phyloP scores from a whole-genome alignment of 2,329 filamentous ascomycete genomes.

The Pezicula neosporulosa region DNA sequence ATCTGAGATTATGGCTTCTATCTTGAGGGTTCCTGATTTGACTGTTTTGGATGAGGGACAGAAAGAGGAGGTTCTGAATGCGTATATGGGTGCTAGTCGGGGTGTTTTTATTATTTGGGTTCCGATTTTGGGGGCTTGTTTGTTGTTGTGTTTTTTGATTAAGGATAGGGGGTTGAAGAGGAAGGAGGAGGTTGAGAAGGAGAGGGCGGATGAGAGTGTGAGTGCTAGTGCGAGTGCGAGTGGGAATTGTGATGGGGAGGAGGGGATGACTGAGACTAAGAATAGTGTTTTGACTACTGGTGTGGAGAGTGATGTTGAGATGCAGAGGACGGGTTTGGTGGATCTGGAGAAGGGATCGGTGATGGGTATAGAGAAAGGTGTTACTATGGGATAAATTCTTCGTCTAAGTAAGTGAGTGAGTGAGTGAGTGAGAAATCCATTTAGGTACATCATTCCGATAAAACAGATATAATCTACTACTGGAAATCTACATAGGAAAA shows the following conservation, averaged over 20 bases:
- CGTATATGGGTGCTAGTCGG: slow-evolving; percentile 50
- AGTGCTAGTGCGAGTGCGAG: neutral
- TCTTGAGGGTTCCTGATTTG: slow-evolving; percentile 23
- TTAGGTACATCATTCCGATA: no score
- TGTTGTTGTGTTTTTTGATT: slow-evolving; percentile 48
- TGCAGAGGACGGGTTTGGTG: neutral
- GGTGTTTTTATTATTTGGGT: slow-evolving; percentile 55
- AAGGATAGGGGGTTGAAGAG: slow-evolving; percentile 44
- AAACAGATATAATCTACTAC: no score
- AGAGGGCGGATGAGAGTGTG: neutral
- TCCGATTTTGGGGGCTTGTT: slow-evolving; percentile 47
- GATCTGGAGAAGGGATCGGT: neutral
- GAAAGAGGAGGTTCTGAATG: slow-evolving; percentile 37
- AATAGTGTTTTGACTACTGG: neutral
- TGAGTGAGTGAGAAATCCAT: no score
- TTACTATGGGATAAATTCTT: no score
- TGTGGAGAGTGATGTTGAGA: neutral
- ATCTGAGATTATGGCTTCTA: slow-evolving; percentile 16
- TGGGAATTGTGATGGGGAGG: slow-evolving; percentile 11
- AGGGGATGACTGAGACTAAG: neutral
- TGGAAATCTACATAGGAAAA: no score
- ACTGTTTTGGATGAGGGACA: slow-evolving; percentile 8
- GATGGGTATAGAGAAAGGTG: no score
- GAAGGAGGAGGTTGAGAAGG: slow-evolving; percentile 19
- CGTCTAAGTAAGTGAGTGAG: no score